Conservation (phyloP, 192 early-diverging fungal genomes). For the Geosiphon pyriformis region DNA sequence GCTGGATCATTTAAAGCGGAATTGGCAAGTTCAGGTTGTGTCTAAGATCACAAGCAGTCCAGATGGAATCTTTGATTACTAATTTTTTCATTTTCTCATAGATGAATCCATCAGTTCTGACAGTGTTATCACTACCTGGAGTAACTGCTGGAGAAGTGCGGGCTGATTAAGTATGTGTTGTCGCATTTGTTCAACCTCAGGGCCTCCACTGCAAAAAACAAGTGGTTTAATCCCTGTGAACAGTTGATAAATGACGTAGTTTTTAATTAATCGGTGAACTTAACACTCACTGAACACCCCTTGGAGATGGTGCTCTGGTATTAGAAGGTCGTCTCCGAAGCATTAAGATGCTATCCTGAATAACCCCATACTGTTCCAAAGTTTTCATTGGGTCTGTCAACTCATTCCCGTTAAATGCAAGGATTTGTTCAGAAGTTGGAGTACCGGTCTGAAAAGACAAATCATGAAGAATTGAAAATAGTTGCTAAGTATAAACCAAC, state of each 20-base stretch:
- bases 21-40: constrained; percentile 39
- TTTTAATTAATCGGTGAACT: no score
- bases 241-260: no score
- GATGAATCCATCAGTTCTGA: no score
- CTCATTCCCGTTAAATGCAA: constrained; percentile 62
- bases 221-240: neutral
- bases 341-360: constrained; percentile 70
- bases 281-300: neutral
- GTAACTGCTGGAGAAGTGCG: constrained; percentile 51
- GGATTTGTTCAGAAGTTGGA: constrained; percentile 51
- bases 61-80: no score
- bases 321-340: constrained; percentile 33
- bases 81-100: no score
- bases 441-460: constrained; percentile 50
- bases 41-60: constrained; percentile 3
- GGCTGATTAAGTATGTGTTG: constrained; percentile 60
- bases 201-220: constrained; percentile 25
- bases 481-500: neutral
- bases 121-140: constrained; percentile 36
- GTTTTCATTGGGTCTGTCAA: constrained; percentile 58
- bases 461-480: neutral
- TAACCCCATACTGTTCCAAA: constrained; percentile 59
- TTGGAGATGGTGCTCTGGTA: constrained; percentile 16
- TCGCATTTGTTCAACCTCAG: constrained; percentile 49
- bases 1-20: constrained; percentile 46